phyloP scores from a whole-genome alignment of 2,329 filamentous ascomycete genomes.

The Cladosporium colombiae region DNA sequence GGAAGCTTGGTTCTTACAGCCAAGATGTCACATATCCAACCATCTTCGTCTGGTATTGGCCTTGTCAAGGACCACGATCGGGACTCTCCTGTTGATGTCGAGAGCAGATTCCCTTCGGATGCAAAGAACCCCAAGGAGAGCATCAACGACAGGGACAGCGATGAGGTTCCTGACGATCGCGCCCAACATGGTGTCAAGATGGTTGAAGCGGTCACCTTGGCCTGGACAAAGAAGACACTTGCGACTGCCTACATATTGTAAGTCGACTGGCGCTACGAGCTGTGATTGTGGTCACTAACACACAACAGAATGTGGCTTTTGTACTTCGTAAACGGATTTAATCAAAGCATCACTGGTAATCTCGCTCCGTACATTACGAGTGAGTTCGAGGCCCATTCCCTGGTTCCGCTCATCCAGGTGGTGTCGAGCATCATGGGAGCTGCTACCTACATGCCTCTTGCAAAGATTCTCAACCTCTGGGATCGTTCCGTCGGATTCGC shows the following conservation, averaged over 20 bases:
- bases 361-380: constrained; percentile 44
- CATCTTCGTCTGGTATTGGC: background rate
- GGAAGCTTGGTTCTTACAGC: constrained; percentile 12
- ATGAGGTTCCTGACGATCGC: background rate
- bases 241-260: constrained; percentile 42
- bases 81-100: background rate
- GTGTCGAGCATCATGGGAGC: constrained; percentile 58
- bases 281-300: background rate
- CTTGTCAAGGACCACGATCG: background rate
- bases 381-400: constrained; percentile 53
- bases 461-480: constrained; percentile 68
- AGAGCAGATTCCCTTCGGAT: constrained; percentile 1
- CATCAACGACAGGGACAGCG: constrained; percentile 3
- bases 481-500: constrained; percentile 66
- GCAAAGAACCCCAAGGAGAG: background rate
- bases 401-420: constrained; percentile 55
- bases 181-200: constrained; percentile 39
- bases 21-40: constrained; percentile 17
- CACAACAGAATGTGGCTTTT: constrained; percentile 13
- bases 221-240: constrained; percentile 43
- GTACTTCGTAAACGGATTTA: constrained; percentile 16
- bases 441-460: constrained; percentile 64
- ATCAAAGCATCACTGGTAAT: constrained; percentile 9
- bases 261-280: constrained; percentile 19
- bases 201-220: constrained; percentile 43